phyloP scores from a whole-genome alignment of 202 grass and related monocot genomes.

The Dendrocalamus latiflorus region DNA sequence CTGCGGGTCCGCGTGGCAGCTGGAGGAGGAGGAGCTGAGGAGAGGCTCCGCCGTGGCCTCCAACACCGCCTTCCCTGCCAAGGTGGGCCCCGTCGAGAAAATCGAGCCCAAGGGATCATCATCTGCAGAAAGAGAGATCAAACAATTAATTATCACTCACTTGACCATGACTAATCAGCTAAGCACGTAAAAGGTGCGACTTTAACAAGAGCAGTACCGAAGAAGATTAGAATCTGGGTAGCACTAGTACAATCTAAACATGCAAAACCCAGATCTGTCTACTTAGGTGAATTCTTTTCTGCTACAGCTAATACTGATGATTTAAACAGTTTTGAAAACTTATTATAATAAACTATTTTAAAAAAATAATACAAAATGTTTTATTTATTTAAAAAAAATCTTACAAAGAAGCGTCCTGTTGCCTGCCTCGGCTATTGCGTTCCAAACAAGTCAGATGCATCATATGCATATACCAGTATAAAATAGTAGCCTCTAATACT shows the following conservation, averaged over 20 bases:
- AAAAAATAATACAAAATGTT: too few species aligned
- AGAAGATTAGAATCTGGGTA: slow-evolving; percentile 34
- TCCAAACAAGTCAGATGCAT: slow-evolving; percentile 23
- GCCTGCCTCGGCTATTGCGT: too few species aligned
- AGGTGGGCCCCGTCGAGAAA: slow-evolving; percentile 24
- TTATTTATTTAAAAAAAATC: too few species aligned
- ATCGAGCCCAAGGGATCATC: slow-evolving; percentile 47
- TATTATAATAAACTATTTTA: too few species aligned
- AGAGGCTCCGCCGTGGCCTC: slow-evolving; percentile 20
- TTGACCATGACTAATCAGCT: neutral
- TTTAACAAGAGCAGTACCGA: neutral
- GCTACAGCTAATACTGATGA: too few species aligned
- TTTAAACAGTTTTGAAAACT: too few species aligned
- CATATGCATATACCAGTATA: neutral
- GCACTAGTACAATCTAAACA: slow-evolving; percentile 41
- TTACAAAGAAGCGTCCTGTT: neutral
- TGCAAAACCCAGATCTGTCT: slow-evolving; percentile 35
- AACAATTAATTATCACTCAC: neutral
- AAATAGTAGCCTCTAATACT: too few species aligned
- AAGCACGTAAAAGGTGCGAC: slow-evolving; percentile 1
- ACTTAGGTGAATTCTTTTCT: too few species aligned
- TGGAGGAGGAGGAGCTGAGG: slow-evolving; percentile 35
- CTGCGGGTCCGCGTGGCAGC: slow-evolving; percentile 10
- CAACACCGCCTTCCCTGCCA: neutral
- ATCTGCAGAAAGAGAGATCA: slow-evolving; percentile 3